These are phyloP conservation scores for Carex cristatella DNA, from an alignment of 176 grass and related monocot species.

Conservation along the genomic window DNA sequence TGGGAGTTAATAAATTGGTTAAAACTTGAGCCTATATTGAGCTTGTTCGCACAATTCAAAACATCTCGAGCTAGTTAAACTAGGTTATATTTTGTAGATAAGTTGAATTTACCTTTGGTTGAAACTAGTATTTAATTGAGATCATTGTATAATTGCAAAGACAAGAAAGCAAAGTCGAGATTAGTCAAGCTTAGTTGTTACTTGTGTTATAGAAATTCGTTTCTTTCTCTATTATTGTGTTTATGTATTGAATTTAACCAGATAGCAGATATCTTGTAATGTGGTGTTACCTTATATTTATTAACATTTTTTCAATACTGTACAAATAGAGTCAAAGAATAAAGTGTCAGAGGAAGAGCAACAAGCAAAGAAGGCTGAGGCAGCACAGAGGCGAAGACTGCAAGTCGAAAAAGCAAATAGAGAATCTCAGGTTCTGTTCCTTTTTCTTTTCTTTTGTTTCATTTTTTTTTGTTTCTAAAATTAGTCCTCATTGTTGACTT, in stretches of 20 bases:
- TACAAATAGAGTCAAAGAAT: conserved; percentile 58
- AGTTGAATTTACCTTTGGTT: neutral
- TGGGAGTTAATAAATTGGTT: neutral
- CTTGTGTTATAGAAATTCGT: neutral
- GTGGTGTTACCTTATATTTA: neutral
- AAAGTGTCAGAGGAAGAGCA: conserved; percentile 68
- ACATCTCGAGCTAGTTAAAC: neutral
- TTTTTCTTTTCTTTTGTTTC: conserved; percentile 10
- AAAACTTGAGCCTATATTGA: neutral
- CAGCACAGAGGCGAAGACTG: conserved; percentile 89
- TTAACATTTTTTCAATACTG: neutral
- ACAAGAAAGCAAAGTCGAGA: neutral
- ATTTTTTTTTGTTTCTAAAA: conserved; percentile 3
- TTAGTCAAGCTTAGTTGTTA: neutral
- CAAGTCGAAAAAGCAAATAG: conserved; percentile 89
- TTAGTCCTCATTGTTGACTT: neutral
- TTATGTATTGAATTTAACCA: neutral
- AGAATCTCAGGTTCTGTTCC: conserved; percentile 63
- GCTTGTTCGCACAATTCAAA: neutral
- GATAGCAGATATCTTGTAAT: neutral
- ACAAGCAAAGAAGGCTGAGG: conserved; percentile 78
- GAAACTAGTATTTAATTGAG: neutral
- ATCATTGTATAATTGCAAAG: neutral
- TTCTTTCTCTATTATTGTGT: neutral
- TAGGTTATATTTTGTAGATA: neutral